Base-by-base conservation (phyloP, 1,284 basidiomycete genomes). In the Boletus sp. region DNA sequence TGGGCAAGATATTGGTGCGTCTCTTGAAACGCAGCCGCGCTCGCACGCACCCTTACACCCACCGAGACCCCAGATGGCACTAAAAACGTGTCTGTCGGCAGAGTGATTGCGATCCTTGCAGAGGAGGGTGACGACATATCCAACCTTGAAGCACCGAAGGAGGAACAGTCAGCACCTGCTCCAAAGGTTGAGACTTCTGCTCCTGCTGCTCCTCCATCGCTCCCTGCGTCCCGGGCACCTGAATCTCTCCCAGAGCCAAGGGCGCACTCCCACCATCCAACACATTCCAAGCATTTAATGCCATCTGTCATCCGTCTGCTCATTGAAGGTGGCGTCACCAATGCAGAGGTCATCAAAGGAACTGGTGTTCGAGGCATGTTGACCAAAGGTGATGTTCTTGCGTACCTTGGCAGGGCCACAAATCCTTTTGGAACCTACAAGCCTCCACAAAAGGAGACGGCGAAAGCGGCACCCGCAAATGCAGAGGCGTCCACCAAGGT, bases 121-220 rank as follows among this genome's bases (percentile, higher is more conserved):
- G 94, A 98, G 69, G 92, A 97, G 68, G 94, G 94, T 3, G 95
- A 98, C 67, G 90, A 97, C 65, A 84, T 97, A 48, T 84, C 90
- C 49, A 88, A 88, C 60, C 79, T 94, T 32, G 80, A 94, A 60
- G 72, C 79, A 8, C 88, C 91, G 2, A 74, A 77, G 53, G 80
- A 88, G 51, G 72, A 76, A 30, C 46, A 58, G 38, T 26, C 64
- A 14, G 41, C 64, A 8, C 48, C 61, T 13, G 35, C 66, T 17
- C 51, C 56, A 8, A 55, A 52, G 45, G 36, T 49, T 8, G 56
- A 60, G 35, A 47, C 65, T 22, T 54, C 66, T 27, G 49, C 67
- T 45, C n/a, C n/a, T n/a, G 46, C 68, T 46, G 43, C 62, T 13
- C 46, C 72, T 14, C 46, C 71, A 30, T 44, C 68, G 1, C 54